A percentile compares a stretch with the other conserved stretches of the same genome.
Conservation (phyloP, 2,329 filamentous ascomycete genomes). For the Talaromyces funiculosus region DNA sequence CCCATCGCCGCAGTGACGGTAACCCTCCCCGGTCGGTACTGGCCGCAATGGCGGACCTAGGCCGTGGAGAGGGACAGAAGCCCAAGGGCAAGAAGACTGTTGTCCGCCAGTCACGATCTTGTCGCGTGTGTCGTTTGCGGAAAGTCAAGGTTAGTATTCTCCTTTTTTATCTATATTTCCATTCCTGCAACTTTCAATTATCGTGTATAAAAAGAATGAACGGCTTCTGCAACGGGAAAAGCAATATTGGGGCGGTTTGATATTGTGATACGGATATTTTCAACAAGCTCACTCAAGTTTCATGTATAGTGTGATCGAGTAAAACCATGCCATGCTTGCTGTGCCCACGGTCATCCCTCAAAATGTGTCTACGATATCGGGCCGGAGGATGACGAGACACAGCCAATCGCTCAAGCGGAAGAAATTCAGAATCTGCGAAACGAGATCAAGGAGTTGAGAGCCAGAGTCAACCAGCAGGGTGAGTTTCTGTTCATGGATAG, state of each 20-base stretch:
- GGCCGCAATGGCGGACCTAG: slow-evolving; percentile 11
- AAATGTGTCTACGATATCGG: slow-evolving; percentile 32
- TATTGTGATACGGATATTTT: background rate
- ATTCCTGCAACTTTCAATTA: slow-evolving; percentile 6
- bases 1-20: slow-evolving; percentile 3
- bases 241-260: background rate
- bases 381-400: slow-evolving; percentile 27
- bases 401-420: slow-evolving; percentile 32
- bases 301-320: slow-evolving; percentile 32
- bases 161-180: slow-evolving; percentile 4
- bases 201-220: background rate
- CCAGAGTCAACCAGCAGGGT: slow-evolving; percentile 25
- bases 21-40: slow-evolving; percentile 10
- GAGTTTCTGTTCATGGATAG: background rate
- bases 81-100: slow-evolving; percentile 18
- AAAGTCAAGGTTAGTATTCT: slow-evolving; percentile 33
- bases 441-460: slow-evolving; percentile 30
- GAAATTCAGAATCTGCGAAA: slow-evolving; percentile 32
- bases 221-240: background rate
- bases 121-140: slow-evolving; percentile 33
- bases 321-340: slow-evolving; percentile 36
- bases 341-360: slow-evolving; percentile 35
- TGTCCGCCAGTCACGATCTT: slow-evolving; percentile 33
- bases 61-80: slow-evolving; percentile 8
- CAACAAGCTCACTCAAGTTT: background rate